A percentile compares a stretch with the other conserved stretches of the same genome.
phyloP scores from a whole-genome alignment of 140 eudicot species.

The Anethum foeniculum region DNA sequence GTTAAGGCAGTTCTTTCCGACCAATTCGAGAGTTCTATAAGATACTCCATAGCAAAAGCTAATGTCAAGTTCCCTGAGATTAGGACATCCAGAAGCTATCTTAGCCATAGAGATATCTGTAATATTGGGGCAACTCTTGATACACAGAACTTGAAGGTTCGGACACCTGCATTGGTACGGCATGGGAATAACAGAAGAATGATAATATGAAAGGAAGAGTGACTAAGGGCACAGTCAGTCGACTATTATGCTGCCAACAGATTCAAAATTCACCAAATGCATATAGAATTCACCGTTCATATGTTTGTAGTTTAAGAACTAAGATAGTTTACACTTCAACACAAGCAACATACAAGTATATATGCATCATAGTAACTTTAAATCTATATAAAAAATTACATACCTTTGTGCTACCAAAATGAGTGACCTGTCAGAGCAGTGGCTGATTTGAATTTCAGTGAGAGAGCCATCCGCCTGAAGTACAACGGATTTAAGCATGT shows the following conservation, averaged over 20 bases:
- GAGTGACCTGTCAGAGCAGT: slow-evolving; percentile 71
- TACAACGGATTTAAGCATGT: slow-evolving; percentile 56
- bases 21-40: slow-evolving; percentile 35
- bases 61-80: slow-evolving; percentile 69
- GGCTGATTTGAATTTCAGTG: slow-evolving; percentile 58
- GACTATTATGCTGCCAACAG: neutral
- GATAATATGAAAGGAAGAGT: neutral
- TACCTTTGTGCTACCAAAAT: slow-evolving; percentile 63
- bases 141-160: slow-evolving; percentile 64
- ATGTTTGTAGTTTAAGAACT: too few species aligned
- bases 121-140: slow-evolving; percentile 62
- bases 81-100: slow-evolving; percentile 57
- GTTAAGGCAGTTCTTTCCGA: slow-evolving; percentile 55
- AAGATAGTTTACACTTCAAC: too few species aligned
- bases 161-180: slow-evolving; percentile 44
- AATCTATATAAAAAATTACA: too few species aligned
- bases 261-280: too few species aligned
- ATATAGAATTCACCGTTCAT: too few species aligned
- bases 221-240: neutral
- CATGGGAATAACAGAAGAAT: neutral
- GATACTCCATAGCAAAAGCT: slow-evolving; percentile 82
- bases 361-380: too few species aligned
- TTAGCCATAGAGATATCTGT: slow-evolving; percentile 45
- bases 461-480: slow-evolving; percentile 51
- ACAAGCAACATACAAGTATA: neutral